phyloP scores from a whole-genome alignment of 1,284 basidiomycete species.

The Xanthoconium separans region DNA sequence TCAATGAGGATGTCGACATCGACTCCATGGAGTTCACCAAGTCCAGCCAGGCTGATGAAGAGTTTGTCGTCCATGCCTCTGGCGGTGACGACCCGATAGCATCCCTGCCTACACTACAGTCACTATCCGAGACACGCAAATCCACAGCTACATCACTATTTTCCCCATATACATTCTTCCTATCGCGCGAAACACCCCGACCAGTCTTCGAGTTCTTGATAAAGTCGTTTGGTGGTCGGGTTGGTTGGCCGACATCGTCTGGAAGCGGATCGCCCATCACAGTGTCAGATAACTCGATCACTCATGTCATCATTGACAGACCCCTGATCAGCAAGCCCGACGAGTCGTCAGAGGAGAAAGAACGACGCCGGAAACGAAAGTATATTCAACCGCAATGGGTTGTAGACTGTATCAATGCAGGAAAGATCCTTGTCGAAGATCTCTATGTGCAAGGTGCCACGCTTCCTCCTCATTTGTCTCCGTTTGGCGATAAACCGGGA shows the following conservation, averaged over 20 bases:
- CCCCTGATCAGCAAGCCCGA: constrained; percentile 56
- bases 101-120: constrained; percentile 77
- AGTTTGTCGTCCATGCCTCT: constrained; percentile 68
- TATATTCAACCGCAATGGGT: constrained; percentile 99
- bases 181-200: constrained; percentile 93
- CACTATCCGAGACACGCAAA: constrained; percentile 60
- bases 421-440: constrained; percentile 83
- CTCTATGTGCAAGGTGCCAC: constrained; percentile 85
- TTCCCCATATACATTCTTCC: constrained; percentile 87
- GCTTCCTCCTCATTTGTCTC: constrained; percentile 94
- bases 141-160: constrained; percentile 67
- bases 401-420: constrained; percentile 92
- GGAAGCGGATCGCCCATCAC: constrained; percentile 82
- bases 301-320: constrained; percentile 95
- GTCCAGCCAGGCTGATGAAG: constrained; percentile 59
- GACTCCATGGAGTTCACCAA: constrained; percentile 32
- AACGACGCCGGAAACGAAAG: constrained; percentile 70
- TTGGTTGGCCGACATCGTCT: constrained; percentile 87
- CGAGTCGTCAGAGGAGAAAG: constrained; percentile 60
- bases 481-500: constrained; percentile 84
- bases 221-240: constrained; percentile 86
- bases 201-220: constrained; percentile 95
- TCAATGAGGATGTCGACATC: constrained; percentile 42
- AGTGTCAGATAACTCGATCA: constrained; percentile 79
- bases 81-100: constrained; percentile 52